Base-by-base conservation (phyloP, 495 filamentous ascomycete species). In the Annulohypoxylon stygium region DNA sequence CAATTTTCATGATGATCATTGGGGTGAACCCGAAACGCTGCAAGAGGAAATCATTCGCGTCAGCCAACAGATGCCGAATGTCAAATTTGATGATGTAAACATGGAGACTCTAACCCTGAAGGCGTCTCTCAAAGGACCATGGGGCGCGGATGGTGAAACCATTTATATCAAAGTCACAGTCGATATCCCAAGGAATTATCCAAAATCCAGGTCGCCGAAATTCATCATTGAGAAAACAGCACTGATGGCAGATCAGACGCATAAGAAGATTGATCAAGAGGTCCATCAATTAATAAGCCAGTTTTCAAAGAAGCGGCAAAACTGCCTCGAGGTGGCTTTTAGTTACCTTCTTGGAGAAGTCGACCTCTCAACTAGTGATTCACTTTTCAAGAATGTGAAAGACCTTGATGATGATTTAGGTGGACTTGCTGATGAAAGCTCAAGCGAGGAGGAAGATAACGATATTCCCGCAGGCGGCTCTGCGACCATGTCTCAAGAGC, bases 21-120 rank as follows among this genome's bases (percentile, higher is more conserved):
- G 93, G 92, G 93, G 92, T 71, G 85, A 89, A 16, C 89, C 89
- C 3, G 93, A 97, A 80, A 91, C 90, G 11, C 83, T 97, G 26
- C 93, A 93, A 57, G 94, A 97, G 70, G 95, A 98, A 78, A 93
- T 97, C 50, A 89, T 93, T 18, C 88, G 92, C 20, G 93, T 97
- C 30, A 92, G 91, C 61, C 89, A 89, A 34, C 93, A 91, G 69
- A 93, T 95, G 70, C 90, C 88, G 7, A 97, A 97, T 77, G 92
- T 97, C 41, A 88, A 83, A 55, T 97, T 95, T 80, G 94, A 98
- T 45, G 88, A 91, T n/a, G 92, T 97, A 47, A 87, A 97, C 79
- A 89, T 96, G 76, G 88, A 92, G 39, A 84, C 90, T 45, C 87
- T 95, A 33, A 90, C 86, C 12, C 84, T 91, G 10, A 89, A 87